Percentiles rank a stretch among this genome's conserved stretches.
Evolutionary conservation across 2,329 filamentous ascomycete genomes (phyloP).

Genomic region (Aspergillus sojae): DNA sequence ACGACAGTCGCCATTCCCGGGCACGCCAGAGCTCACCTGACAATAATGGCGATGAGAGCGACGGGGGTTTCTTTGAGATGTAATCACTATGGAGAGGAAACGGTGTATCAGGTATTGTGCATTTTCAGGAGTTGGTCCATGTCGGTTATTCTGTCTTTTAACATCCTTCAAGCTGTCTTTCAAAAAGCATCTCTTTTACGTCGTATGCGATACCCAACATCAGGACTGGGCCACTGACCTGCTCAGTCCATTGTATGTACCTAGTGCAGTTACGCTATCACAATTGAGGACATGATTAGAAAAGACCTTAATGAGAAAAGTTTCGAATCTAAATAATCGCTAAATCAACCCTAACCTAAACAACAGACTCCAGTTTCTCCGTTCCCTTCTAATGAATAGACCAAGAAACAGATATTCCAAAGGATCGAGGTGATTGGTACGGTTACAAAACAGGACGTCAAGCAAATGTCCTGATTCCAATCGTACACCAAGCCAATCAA

Average conservation of each 20-base stretch:
- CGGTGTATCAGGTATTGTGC: slow-evolving; percentile 8
- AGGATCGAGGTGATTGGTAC: background rate
- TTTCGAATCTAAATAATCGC: slow-evolving; percentile 1
- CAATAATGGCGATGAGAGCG: slow-evolving; percentile 33
- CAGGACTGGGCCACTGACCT: background rate
- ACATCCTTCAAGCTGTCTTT: slow-evolving; percentile 6
- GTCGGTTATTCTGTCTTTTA: slow-evolving; percentile 7
- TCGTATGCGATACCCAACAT: slow-evolving; percentile 22
- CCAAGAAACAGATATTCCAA: background rate
- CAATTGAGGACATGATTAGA: slow-evolving; percentile 2
- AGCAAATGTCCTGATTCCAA: slow-evolving; percentile 4
- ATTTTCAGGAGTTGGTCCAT: slow-evolving; percentile 24
- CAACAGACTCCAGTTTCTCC: slow-evolving; percentile 18
- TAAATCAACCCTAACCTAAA: slow-evolving; percentile 6
- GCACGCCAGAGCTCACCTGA: slow-evolving; percentile 3
- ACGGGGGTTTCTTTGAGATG: slow-evolving; percentile 46
- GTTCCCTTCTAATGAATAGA: slow-evolving; percentile 16
- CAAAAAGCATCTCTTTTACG: slow-evolving; percentile 7
- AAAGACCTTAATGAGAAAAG: slow-evolving; percentile 2
- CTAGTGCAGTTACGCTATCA: slow-evolving; percentile 5
- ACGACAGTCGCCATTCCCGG: background rate
- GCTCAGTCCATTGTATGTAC: slow-evolving; percentile 6
- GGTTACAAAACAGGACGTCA: background rate
- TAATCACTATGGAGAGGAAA: slow-evolving; percentile 4
- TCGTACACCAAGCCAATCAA: slow-evolving; percentile 5